Percentiles rank a stretch among this genome's conserved stretches.
Conservation (phyloP, 495 filamentous ascomycete genomes). For the Chaetomium cochliodes region DNA sequence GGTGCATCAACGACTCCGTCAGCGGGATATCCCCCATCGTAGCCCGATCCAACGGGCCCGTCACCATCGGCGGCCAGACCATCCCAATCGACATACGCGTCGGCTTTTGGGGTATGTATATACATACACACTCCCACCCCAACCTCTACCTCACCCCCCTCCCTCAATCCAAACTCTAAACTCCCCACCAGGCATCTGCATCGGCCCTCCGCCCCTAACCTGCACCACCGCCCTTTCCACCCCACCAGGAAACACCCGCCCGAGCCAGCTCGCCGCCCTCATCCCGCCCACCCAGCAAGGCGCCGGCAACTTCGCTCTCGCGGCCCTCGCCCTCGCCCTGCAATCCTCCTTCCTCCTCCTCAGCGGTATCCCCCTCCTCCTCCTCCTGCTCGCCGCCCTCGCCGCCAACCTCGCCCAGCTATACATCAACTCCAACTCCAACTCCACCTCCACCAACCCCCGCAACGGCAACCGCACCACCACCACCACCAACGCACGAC, state of each 20-base stretch:
- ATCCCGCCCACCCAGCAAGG: conserved; percentile 21
- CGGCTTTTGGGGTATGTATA: conserved; percentile 30
- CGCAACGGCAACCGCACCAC: not conserved
- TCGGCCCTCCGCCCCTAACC: conserved; percentile 26
- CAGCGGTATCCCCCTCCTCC: conserved; percentile 26
- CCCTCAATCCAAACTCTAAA: not conserved
- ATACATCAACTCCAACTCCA: conserved; percentile 20
- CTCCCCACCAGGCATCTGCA: conserved; percentile 25
- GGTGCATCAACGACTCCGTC: conserved; percentile 25
- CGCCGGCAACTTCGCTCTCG: conserved; percentile 26
- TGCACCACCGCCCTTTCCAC: conserved; percentile 24
- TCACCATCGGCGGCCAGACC: conserved; percentile 21
- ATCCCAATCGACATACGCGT: conserved; percentile 28
- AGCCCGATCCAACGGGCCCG: conserved; percentile 20
- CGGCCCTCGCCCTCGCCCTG: conserved; percentile 23
- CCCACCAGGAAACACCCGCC: conserved; percentile 8
- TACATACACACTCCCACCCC: too few relatives aligned
- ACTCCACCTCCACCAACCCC: not conserved
- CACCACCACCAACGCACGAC: too few relatives aligned
- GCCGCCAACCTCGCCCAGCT: conserved; percentile 28
- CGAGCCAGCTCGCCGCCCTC: conserved; percentile 12
- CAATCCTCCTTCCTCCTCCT: conserved; percentile 30
- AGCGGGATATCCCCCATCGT: conserved; percentile 27
- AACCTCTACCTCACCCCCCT: not conserved
- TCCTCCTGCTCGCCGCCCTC: conserved; percentile 22